A percentile compares a stretch with the other conserved stretches of the same genome.
Evolutionary conservation across 495 filamentous ascomycete species (phyloP).

Genomic region (Penicillium bovifimosum): DNA sequence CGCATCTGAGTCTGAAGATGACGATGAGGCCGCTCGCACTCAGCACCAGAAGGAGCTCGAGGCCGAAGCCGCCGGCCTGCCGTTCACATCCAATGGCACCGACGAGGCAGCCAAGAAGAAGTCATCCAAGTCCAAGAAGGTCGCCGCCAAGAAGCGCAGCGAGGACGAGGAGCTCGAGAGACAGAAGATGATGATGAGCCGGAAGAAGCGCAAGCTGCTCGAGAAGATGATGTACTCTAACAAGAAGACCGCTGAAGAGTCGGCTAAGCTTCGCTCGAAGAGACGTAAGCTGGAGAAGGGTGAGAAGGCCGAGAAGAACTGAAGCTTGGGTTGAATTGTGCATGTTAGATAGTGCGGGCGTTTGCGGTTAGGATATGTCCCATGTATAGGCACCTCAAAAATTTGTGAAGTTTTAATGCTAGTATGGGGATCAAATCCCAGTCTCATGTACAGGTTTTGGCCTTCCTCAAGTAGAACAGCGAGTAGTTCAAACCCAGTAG

Average conservation of each 20-base stretch:
- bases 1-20: conserved; percentile 46
- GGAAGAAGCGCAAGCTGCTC: conserved; percentile 83
- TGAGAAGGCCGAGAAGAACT: conserved; percentile 23
- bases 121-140: conserved; percentile 59
- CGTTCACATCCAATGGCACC: conserved; percentile 35
- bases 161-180: conserved; percentile 80
- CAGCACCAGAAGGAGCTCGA: conserved; percentile 85
- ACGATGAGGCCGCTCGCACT: conserved; percentile 44
- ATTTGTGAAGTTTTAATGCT: conserved; percentile 11
- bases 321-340: conserved; percentile 11
- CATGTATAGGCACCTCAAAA: conserved; percentile 13
- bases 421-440: conserved; percentile 2
- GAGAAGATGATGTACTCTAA: conserved; percentile 92
- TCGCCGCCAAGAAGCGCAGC: conserved; percentile 60
- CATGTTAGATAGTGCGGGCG: conserved; percentile 12
- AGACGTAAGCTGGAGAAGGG: conserved; percentile 81
- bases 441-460: background rate
- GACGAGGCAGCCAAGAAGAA: conserved; percentile 50
- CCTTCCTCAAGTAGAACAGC: background rate
- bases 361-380: conserved; percentile 11
- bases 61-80: conserved; percentile 68
- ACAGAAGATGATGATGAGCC: conserved; percentile 87
- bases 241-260: conserved; percentile 75
- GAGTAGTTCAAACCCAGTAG: background rate
- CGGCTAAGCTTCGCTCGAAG: conserved; percentile 70